These are phyloP conservation scores for Colletotrichum plurivorum DNA, from an alignment of 2,329 filamentous ascomycete species.

Conservation along the genomic window DNA sequence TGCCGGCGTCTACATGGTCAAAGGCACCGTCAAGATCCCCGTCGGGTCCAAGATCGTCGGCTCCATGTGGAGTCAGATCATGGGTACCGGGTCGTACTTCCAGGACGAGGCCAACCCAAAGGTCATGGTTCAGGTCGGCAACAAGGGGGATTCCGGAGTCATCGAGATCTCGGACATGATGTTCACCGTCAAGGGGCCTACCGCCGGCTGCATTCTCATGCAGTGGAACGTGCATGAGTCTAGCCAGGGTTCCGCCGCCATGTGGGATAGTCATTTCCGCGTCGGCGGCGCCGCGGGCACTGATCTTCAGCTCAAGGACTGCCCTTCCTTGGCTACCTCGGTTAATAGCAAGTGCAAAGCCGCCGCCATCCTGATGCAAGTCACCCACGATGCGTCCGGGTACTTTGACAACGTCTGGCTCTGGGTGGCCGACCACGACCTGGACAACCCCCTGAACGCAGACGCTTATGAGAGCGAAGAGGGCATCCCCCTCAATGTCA, in stretches of 20 bases:
- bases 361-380: slow-evolving; percentile 57
- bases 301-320: slow-evolving; percentile 40
- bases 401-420: slow-evolving; percentile 67
- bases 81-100: background rate
- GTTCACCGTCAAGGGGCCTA: slow-evolving; percentile 70
- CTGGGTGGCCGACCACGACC: slow-evolving; percentile 79
- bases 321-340: slow-evolving; percentile 39
- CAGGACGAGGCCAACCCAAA: background rate
- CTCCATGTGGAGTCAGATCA: slow-evolving; percentile 1
- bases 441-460: slow-evolving; percentile 37
- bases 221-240: slow-evolving; percentile 72
- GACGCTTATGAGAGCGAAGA: too few relatives aligned
- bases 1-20: background rate
- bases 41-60: background rate
- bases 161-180: slow-evolving; percentile 61
- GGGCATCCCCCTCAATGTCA: slow-evolving; percentile 9
- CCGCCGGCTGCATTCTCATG: slow-evolving; percentile 73
- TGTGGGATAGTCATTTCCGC: slow-evolving; percentile 68
- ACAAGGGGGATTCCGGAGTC: background rate
- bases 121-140: background rate
- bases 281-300: slow-evolving; percentile 53
- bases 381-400: slow-evolving; percentile 49
- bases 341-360: slow-evolving; percentile 49
- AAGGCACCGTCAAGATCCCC: background rate
- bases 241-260: slow-evolving; percentile 51